phyloP scores from a whole-genome alignment of 139 green algal species.

The Deuterostichococcus epilithicus region DNA sequence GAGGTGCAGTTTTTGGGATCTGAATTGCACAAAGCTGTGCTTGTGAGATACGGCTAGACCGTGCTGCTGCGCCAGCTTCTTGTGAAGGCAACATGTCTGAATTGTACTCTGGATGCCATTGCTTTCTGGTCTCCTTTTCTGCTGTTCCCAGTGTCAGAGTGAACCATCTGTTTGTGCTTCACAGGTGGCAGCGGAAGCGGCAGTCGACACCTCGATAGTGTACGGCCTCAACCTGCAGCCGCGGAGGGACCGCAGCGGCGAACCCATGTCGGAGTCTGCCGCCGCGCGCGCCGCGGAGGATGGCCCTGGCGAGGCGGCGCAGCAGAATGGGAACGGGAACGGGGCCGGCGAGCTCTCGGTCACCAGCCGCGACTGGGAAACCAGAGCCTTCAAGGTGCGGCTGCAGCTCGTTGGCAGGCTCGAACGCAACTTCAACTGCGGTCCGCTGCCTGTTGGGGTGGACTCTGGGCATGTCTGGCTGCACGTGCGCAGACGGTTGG shows the following conservation, averaged over 20 bases:
- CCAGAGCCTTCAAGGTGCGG: background rate
- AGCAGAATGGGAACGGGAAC: background rate
- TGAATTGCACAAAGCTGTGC: background rate
- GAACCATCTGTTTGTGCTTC: background rate
- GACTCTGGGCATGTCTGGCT: no score
- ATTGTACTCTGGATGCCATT: no score
- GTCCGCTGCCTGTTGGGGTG: no score
- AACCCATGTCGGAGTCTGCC: no score
- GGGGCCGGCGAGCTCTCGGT: background rate
- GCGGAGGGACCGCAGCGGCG: background rate
- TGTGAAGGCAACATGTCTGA: no score
- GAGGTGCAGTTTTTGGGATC: background rate
- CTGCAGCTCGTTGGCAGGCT: no score
- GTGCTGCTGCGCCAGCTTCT: no score
- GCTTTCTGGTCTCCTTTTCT: no score
- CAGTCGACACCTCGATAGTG: background rate
- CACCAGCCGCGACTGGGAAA: constrained; percentile 4
- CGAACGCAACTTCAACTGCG: no score
- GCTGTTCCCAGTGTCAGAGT: constrained; percentile 1
- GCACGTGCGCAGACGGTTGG: background rate
- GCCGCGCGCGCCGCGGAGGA: no score
- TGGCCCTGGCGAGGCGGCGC: background rate
- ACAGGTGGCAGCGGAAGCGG: background rate
- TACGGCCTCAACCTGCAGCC: background rate
- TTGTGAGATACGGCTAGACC: background rate